Conservation (phyloP, 1,284 basidiomycete genomes). For the Tilletia indica region DNA sequence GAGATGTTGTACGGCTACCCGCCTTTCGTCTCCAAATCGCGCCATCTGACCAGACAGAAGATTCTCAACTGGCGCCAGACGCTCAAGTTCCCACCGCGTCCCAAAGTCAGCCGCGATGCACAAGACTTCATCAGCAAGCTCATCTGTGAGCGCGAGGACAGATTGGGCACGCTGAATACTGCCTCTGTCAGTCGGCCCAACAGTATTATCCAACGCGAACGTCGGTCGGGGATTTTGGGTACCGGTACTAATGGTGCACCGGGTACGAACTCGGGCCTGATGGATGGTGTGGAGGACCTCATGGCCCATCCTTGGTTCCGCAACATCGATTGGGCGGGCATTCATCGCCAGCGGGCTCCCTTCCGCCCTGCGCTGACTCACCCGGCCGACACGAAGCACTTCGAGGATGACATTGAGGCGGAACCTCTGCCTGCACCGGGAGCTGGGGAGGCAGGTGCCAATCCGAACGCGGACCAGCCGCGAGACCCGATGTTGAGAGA, state of each 20-base stretch:
- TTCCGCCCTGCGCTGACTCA: conserved; percentile 75
- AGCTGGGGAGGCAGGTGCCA: conserved; percentile 65
- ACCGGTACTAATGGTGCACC: conserved; percentile 56
- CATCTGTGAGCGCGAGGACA: conserved; percentile 89
- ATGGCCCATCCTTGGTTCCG: conserved; percentile 64
- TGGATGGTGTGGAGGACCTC: conserved; percentile 80
- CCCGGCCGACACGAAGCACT: conserved; percentile 53
- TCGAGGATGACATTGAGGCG: conserved; percentile 73
- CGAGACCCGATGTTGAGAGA: conserved; percentile 83
- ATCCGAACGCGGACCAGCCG: conserved; percentile 65
- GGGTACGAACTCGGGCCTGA: conserved; percentile 30
- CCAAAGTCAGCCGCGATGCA: conserved; percentile 78
- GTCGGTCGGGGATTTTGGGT: conserved; percentile 67
- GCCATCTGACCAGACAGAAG: conserved; percentile 51
- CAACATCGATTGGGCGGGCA: conserved; percentile 41
- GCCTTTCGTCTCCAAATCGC: conserved; percentile 61
- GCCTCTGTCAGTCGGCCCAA: conserved; percentile 72
- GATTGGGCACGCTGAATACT: conserved; percentile 73
- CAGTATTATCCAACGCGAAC: conserved; percentile 70
- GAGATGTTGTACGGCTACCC: conserved; percentile 69
- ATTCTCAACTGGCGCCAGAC: conserved; percentile 82
- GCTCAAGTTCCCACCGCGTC: conserved; percentile 80
- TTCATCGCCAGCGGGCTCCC: conserved; percentile 67
- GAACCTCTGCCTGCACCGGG: conserved; percentile 86
- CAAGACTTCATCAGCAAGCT: conserved; percentile 81